Percentiles rank a stretch among this genome's conserved stretches.
These are phyloP conservation scores for Salix udensis DNA, from an alignment of 345 rosid genomes.

Conservation along the genomic window DNA sequence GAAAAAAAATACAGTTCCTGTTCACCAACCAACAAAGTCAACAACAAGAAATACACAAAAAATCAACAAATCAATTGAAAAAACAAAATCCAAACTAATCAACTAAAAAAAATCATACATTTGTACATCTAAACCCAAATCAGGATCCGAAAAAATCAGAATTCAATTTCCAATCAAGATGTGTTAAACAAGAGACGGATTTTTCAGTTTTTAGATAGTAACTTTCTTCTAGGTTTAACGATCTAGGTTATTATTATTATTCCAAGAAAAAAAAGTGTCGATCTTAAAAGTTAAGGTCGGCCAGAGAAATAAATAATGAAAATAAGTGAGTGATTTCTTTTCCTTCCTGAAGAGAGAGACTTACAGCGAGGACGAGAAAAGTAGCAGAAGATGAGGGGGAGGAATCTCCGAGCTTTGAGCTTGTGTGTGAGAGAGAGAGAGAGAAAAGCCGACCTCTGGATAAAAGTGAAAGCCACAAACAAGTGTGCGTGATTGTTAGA, in stretches of 20 bases:
- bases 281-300: neutral
- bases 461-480: neutral
- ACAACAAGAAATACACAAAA: neutral
- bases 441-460: neutral
- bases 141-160: constrained; percentile 6
- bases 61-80: neutral
- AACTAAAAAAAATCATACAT: neutral
- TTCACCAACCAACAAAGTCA: neutral
- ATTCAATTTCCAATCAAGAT: neutral
- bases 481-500: neutral
- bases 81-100: neutral
- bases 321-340: neutral
- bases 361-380: constrained; percentile 5
- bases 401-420: neutral
- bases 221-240: neutral
- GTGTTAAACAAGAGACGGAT: too few relatives aligned
- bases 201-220: neutral
- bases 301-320: neutral
- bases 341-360: neutral
- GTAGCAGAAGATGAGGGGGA: neutral
- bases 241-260: neutral
- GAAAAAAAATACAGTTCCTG: neutral
- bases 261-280: neutral
- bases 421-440: neutral
- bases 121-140: neutral